A percentile compares a stretch with the other conserved stretches of the same genome.
Evolutionary conservation across 2,329 filamentous ascomycete genomes (phyloP).

Genomic region (Pestalotiopsis sp.): DNA sequence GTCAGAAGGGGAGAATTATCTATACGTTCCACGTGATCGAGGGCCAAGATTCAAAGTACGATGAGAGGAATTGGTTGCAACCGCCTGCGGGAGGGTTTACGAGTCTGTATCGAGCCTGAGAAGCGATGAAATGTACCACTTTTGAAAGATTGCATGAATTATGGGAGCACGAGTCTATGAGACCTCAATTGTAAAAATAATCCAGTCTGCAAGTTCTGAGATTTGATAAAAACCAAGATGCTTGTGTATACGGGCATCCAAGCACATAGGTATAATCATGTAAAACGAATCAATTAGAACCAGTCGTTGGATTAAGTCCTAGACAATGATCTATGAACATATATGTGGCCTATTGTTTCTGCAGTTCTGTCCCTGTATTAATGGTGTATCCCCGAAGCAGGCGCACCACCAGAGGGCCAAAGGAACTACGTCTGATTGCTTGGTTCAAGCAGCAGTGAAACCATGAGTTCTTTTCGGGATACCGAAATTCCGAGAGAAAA

Average conservation of each 20-base stretch:
- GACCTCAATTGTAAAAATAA: not conserved
- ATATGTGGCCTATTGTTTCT: not conserved
- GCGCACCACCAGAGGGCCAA: not conserved
- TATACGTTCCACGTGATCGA: slow-evolving; percentile 99
- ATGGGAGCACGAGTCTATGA: not conserved
- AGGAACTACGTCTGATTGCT: not conserved
- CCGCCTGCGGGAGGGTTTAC: slow-evolving; percentile 81
- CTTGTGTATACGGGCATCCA: too few relatives aligned
- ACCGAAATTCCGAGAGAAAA: not conserved
- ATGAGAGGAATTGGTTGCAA: slow-evolving; percentile 91
- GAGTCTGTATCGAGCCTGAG: slow-evolving; percentile 50
- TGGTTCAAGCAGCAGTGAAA: not conserved
- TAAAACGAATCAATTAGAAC: not conserved
- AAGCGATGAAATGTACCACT: not conserved
- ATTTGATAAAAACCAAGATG: too few relatives aligned
- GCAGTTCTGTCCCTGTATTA: not conserved
- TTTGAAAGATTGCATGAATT: not conserved
- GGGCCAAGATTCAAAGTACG: slow-evolving; percentile 72
- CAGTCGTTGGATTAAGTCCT: not conserved
- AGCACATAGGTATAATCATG: not conserved
- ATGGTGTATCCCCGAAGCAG: not conserved
- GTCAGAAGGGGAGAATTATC: slow-evolving; percentile 84
- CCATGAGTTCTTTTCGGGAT: not conserved
- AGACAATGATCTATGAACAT: not conserved
- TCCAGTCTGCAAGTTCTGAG: not conserved